Evolutionary conservation across 768 basidiomycete species (phyloP).

Genomic region (Tephrocybe sp.): DNA sequence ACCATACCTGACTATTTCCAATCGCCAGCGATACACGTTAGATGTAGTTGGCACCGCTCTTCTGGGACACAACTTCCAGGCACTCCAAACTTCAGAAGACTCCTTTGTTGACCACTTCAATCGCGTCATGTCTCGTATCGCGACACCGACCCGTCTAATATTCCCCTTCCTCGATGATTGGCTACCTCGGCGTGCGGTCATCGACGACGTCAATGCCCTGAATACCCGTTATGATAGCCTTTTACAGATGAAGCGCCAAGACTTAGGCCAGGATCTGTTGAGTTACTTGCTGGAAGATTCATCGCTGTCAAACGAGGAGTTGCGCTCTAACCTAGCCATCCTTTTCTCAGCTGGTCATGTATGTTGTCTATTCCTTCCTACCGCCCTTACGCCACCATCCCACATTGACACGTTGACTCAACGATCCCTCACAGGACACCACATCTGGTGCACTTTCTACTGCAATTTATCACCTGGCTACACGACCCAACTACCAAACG

Average conservation of each 20-base stretch:
- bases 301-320: conserved; percentile 30
- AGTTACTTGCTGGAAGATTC: conserved; percentile 34
- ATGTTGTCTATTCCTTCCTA: conserved; percentile 3
- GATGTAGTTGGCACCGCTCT: conserved; percentile 35
- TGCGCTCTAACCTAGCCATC: conserved; percentile 34
- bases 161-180: conserved; percentile 28
- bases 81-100: conserved; percentile 27
- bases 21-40: conserved; percentile 28
- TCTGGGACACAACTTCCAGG: conserved; percentile 36
- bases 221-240: conserved; percentile 25
- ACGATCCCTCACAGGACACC: conserved; percentile 27
- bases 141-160: conserved; percentile 31
- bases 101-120: conserved; percentile 36
- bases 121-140: conserved; percentile 32
- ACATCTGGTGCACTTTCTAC: conserved; percentile 37
- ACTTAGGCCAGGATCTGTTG: conserved; percentile 32
- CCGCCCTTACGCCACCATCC: not conserved
- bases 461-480: conserved; percentile 33
- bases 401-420: conserved; percentile 1
- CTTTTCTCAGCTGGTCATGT: conserved; percentile 41
- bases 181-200: conserved; percentile 27
- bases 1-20: not conserved
- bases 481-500: conserved; percentile 33
- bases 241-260: conserved; percentile 25
- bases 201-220: conserved; percentile 28